Base-by-base conservation (phyloP, 345 rosid genomes). In the Populus davidiana region DNA sequence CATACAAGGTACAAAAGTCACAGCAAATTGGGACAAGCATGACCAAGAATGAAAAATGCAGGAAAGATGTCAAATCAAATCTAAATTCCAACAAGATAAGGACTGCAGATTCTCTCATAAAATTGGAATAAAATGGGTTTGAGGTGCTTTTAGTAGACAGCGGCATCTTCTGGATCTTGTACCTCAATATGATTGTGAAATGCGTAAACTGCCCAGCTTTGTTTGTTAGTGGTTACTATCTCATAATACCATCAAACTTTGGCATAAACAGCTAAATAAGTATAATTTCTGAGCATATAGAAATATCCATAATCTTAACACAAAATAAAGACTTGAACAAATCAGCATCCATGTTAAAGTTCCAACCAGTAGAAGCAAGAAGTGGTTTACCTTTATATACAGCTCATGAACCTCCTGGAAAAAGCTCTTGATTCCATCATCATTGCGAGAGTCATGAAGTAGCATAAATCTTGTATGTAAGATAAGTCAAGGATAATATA, bases 381-480 rank as follows among this genome's bases (percentile, higher is more conserved):
- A 20, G 39, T n/a, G 49, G 39, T 33, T 25, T 70, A 89, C 94
- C 92, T 91, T 89, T 47, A 91, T 85, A 66, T 91, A 91, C 68
- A 91, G 92, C 83, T 91, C 96, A 67, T 90, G 93, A 73, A 90
- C 93, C 84, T 91, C 96, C 85, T 90, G 96, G 82, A 91, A 91
- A 81, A 96, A 93, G 89, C 96, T 93, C 88, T 96, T 96, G 84
- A 96, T 96, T 43, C 99, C 98, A 73, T 96, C 99, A 67, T 96
- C 97, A 25, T 91, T 96, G 59, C 98, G 93, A 6, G 97, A 91
- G 89, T 96, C 96, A 69, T 94, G 98, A 81, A 96, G 99, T 75
- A 96, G 92, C 97, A 96, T 92, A 66, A 96, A 82, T 76, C 98
- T 87, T 2, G 97, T 92, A 89, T 93, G 98, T 92, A 69, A 68